phyloP scores from a whole-genome alignment of 192 early-diverging fungal species.

The Backusella tuberculispora region DNA sequence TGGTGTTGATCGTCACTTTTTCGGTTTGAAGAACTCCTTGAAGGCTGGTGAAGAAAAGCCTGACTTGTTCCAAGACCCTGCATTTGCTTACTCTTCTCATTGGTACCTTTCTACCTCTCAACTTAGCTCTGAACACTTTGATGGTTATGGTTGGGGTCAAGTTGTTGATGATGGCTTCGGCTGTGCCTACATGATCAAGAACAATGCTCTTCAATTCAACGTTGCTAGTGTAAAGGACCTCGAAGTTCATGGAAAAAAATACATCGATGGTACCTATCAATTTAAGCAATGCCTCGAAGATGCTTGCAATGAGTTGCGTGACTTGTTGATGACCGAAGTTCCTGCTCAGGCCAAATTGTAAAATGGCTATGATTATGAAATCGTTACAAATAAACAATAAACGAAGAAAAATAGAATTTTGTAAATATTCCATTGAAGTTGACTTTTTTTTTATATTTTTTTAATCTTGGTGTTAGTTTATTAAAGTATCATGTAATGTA shows the following conservation, averaged over 20 bases:
- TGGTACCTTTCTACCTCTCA: slow-evolving; percentile 95
- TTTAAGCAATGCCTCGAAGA: slow-evolving; percentile 85
- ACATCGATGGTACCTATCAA: slow-evolving; percentile 59
- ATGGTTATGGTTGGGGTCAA: slow-evolving; percentile 90
- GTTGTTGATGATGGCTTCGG: slow-evolving; percentile 92
- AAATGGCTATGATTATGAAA: slow-evolving; percentile 23
- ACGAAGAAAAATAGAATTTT: slow-evolving; percentile 5
- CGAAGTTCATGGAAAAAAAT: slow-evolving; percentile 54
- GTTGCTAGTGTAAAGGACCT: slow-evolving; percentile 72
- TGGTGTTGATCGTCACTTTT: slow-evolving; percentile 92
- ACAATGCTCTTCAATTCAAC: slow-evolving; percentile 86
- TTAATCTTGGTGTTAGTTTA: background rate
- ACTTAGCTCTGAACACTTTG: slow-evolving; percentile 89
- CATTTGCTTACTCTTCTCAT: slow-evolving; percentile 78
- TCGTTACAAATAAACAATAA: background rate
- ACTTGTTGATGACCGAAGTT: slow-evolving; percentile 62
- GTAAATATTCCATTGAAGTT: background rate
- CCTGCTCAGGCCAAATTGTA: slow-evolving; percentile 73
- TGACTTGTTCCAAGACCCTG: slow-evolving; percentile 83
- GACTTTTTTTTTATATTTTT: background rate
- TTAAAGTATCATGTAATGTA: background rate
- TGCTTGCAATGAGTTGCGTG: slow-evolving; percentile 85
- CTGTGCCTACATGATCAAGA: slow-evolving; percentile 93
- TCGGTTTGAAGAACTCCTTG: slow-evolving; percentile 80
- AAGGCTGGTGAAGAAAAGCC: slow-evolving; percentile 79